Evolutionary conservation across 176 grass and related monocot species (phyloP).

Genomic region (Metroxylon sagu): DNA sequence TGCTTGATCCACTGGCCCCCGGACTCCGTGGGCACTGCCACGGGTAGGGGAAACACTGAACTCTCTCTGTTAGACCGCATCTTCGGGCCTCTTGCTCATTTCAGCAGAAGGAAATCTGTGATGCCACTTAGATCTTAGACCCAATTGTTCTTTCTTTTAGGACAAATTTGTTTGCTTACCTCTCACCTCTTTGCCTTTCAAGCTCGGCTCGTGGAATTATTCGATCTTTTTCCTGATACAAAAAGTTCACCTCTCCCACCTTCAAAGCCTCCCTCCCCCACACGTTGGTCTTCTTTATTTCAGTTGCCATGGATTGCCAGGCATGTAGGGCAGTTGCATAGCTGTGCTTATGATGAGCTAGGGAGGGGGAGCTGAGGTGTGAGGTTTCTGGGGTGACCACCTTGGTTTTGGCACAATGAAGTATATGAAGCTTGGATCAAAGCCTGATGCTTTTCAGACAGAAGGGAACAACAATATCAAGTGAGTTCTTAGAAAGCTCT

Average conservation of each 20-base stretch:
- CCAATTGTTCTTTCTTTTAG: not conserved
- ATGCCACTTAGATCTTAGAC: slow-evolving; percentile 1
- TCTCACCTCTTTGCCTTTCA: not conserved
- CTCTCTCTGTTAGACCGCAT: slow-evolving; percentile 36
- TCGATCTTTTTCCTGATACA: no score
- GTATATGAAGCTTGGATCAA: slow-evolving; percentile 99
- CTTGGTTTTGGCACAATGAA: slow-evolving; percentile 49
- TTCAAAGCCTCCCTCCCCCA: no score
- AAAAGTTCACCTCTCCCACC: no score
- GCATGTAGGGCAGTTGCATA: not conserved
- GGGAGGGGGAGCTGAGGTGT: not conserved
- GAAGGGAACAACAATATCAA: slow-evolving; percentile 61
- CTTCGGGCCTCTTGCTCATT: slow-evolving; percentile 30
- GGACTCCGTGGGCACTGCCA: slow-evolving; percentile 33
- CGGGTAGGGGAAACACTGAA: slow-evolving; percentile 31
- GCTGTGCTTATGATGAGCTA: slow-evolving; percentile 3
- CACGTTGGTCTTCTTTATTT: no score
- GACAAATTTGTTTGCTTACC: not conserved
- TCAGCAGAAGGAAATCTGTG: not conserved
- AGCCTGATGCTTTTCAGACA: slow-evolving; percentile 80
- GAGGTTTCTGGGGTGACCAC: not conserved
- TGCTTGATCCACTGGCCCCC: slow-evolving; percentile 24
- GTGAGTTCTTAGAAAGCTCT: slow-evolving; percentile 12
- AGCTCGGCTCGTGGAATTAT: no score
- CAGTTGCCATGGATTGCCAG: not conserved